phyloP scores from a whole-genome alignment of 768 basidiomycete genomes.

The Kwoniella dejecticola region DNA sequence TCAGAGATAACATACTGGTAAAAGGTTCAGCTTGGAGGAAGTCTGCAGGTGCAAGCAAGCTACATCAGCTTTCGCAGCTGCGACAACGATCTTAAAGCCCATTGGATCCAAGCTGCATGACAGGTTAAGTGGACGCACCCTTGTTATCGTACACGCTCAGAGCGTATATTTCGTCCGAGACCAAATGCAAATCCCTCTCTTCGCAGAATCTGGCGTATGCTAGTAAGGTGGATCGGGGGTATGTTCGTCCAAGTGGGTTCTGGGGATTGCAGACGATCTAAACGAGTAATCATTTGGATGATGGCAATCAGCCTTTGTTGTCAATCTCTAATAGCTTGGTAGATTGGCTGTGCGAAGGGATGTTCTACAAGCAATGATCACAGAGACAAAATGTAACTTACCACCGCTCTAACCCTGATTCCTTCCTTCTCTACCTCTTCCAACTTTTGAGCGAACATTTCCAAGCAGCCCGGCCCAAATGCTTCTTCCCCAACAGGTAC shows the following conservation, averaged over 20 bases:
- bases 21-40: conserved; percentile 41
- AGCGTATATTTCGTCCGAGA: conserved; percentile 55
- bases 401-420: conserved; percentile 39
- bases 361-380: no score
- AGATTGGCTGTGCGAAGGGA: no score
- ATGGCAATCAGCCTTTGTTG: no score
- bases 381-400: no score
- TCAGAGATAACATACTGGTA: conserved; percentile 48
- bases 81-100: no score
- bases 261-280: conserved; percentile 49
- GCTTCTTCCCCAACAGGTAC: conserved; percentile 29
- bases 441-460: conserved; percentile 35
- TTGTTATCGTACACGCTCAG: conserved; percentile 49
- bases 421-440: conserved; percentile 32
- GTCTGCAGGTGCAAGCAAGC: conserved; percentile 5
- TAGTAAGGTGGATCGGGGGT: conserved; percentile 46
- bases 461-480: conserved; percentile 28
- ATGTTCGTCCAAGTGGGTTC: conserved; percentile 45
- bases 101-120: not conserved
- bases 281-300: no score
- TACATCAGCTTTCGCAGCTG: not conserved
- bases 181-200: conserved; percentile 51
- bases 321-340: no score
- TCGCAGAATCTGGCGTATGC: conserved; percentile 52
- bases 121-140: conserved; percentile 12